Evolutionary conservation across 164 flowering plant genomes (phyloP), one percentile per base, ranked within the genome.

Genomic region (Stephania yunnanensis): DNA sequence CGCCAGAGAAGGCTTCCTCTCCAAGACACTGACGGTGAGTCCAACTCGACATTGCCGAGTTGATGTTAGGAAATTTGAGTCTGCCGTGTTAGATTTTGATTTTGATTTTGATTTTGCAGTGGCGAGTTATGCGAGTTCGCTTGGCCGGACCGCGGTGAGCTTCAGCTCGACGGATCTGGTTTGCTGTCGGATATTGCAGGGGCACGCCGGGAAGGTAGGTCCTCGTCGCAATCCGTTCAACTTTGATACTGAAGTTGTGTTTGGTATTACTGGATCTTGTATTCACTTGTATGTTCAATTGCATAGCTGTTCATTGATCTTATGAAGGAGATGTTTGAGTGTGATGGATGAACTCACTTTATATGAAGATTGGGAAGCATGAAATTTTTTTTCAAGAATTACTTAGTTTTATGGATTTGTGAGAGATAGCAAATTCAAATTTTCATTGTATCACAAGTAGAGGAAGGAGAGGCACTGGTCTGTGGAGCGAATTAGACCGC

Each of bases 131-230:
- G 88, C 97, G 46, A 85, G 84, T 80, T 53, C 91, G 20, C 92
- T 85, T 75, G 95, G 94, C 55, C 79, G 84, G 81, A 82, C 84
- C 67, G 79, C 90, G 44, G 87, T 95, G 61, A 85, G 82, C 29
- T 95, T 93, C 70, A 94, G 94, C 7, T 93, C 89, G 1, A 95
- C 97, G 71, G 98, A 93, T 92, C 93, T 93, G 71, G 95, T 93
- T 2, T 95, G 98, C 74, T 90, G 98, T 73, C 81, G 98, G 82
- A 92, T 89, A 1, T 82, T 93, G 83, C 98, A 92, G 78, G 99
- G 99, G 5, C 99, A 95, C 74, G 89, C 97, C 1, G 99, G 98
- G 52, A 95, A 91, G 97, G 99, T 80, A 48, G 53, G 29, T 44
- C 25, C 64, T 58, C 68, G 17, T 69, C 10, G 20, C 19, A 3